Percentiles rank a stretch among this genome's conserved stretches.
phyloP scores from a whole-genome alignment of 129 eudicot species.

The Escallonia herrerae region DNA sequence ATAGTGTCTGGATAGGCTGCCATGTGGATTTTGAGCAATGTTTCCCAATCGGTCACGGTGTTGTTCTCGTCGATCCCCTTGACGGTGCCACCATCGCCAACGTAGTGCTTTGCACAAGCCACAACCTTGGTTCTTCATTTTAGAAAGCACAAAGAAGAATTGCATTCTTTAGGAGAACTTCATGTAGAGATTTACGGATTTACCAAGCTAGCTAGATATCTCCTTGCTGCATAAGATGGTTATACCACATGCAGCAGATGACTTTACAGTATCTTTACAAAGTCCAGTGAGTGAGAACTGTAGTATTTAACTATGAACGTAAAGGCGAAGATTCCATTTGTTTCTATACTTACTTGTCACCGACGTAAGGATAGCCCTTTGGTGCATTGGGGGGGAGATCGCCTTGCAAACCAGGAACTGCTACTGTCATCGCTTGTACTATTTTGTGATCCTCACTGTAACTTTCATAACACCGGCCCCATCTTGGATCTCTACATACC shows the following conservation, averaged over 20 bases:
- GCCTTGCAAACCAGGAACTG: neutral
- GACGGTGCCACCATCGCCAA: slow-evolving; percentile 4
- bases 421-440: neutral
- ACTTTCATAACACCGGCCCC: slow-evolving; percentile 5
- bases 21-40: slow-evolving; percentile 3
- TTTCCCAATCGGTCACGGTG: neutral
- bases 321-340: neutral
- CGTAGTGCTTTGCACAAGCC: neutral
- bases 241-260: no score
- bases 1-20: neutral
- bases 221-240: no score
- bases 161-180: no score
- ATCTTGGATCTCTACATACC: slow-evolving; percentile 10
- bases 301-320: no score
- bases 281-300: no score
- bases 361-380: neutral
- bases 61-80: neutral
- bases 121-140: neutral
- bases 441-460: slow-evolving; percentile 15
- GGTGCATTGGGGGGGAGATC: neutral
- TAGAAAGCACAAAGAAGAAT: neutral
- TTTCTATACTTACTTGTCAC: neutral
- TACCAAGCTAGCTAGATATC: no score
- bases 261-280: no score
- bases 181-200: no score